A percentile compares a stretch with the other conserved stretches of the same genome.
Evolutionary conservation across 176 grass and related monocot species (phyloP).

Genomic region (Bonia amplexicaulis): DNA sequence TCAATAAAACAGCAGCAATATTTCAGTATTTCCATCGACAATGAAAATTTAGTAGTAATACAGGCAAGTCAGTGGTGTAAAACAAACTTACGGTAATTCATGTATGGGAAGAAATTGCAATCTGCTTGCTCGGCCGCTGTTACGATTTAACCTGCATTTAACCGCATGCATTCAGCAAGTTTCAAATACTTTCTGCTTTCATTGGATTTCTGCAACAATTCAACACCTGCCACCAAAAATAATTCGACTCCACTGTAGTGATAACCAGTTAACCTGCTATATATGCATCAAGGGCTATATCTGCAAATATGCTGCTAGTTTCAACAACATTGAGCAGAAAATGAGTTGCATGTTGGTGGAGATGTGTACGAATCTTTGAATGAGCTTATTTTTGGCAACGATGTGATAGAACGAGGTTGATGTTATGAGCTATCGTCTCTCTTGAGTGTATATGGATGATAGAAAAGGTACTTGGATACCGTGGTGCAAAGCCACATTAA

Average conservation of each 20-base stretch:
- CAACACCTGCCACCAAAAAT: neutral
- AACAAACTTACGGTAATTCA: neutral
- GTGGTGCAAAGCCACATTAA: neutral
- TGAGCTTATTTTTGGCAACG: neutral
- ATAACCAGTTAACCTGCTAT: neutral
- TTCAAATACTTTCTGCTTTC: neutral
- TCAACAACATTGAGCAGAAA: neutral
- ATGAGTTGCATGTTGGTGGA: neutral
- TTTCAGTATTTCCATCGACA: neutral
- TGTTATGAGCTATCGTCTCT: neutral
- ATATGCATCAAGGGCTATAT: neutral
- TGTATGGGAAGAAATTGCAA: neutral
- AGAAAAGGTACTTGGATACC: neutral
- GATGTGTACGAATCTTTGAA: neutral
- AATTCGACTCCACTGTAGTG: neutral
- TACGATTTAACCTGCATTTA: too few relatives aligned
- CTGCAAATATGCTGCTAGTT: neutral
- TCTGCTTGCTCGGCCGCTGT: neutral
- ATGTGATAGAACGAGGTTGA: neutral
- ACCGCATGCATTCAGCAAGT: neutral
- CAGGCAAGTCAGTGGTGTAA: neutral
- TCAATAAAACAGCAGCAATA: neutral
- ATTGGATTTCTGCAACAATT: slow-evolving; percentile 8
- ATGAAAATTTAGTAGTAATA: neutral
- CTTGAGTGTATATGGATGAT: neutral